Conservation (phyloP, 2,329 filamentous ascomycete genomes). For the Sordariomycetes sp. region DNA sequence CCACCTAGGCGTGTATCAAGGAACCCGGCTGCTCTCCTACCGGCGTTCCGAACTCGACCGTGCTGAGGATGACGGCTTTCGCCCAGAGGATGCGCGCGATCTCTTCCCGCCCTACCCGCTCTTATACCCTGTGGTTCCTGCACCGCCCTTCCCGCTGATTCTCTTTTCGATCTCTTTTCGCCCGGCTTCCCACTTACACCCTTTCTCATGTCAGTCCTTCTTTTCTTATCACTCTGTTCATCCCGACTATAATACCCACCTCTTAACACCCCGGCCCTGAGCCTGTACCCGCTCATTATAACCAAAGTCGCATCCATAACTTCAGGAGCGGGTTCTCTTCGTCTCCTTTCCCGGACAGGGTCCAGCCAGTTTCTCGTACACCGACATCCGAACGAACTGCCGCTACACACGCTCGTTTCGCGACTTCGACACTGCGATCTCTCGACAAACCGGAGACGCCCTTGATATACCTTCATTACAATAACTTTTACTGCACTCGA, state of each 20-base stretch:
- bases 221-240: constrained; percentile 19
- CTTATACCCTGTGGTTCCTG: constrained; percentile 38
- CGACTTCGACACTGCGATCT: constrained; percentile 4
- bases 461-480: neutral
- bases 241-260: constrained; percentile 17
- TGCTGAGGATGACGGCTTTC: constrained; percentile 19
- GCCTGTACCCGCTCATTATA: constrained; percentile 9
- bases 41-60: constrained; percentile 33
- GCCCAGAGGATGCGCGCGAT: constrained; percentile 4
- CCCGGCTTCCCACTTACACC: constrained; percentile 5
- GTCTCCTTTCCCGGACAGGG: constrained; percentile 19
- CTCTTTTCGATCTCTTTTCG: constrained; percentile 22
- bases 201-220: constrained; percentile 31
- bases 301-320: constrained; percentile 24
- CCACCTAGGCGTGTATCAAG: constrained; percentile 28
- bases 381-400: constrained; percentile 24
- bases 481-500: neutral
- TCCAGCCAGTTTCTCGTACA: constrained; percentile 19
- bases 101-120: constrained; percentile 23
- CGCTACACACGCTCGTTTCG: constrained; percentile 7
- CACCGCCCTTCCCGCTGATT: constrained; percentile 29
- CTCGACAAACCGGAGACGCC: constrained; percentile 3
- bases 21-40: constrained; percentile 36
- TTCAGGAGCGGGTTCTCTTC: constrained; percentile 41
- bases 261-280: constrained; percentile 20